Percentiles rank a stretch among this genome's conserved stretches.
These are phyloP conservation scores for Candida orba DNA, from an alignment of 805 yeast genomes.

Conservation along the genomic window DNA sequence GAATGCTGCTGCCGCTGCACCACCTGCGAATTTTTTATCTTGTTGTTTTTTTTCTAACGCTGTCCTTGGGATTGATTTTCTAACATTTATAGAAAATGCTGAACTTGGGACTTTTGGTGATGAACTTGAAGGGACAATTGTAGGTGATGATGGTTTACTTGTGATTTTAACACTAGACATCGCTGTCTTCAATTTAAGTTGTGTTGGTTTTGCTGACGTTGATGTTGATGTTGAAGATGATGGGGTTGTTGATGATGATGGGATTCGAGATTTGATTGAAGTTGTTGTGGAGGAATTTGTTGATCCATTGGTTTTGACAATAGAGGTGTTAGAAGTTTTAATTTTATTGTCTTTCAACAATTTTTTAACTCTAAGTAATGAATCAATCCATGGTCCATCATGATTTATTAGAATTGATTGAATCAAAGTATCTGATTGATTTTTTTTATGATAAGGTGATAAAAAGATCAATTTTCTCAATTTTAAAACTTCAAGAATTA, in stretches of 20 bases:
- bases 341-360: constrained; percentile 29
- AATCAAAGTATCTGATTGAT: neutral
- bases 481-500: constrained; percentile 55
- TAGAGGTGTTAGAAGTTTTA: neutral
- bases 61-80: constrained; percentile 8
- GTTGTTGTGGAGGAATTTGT: neutral
- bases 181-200: neutral
- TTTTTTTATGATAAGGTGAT: constrained; percentile 25
- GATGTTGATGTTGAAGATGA: neutral
- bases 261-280: neutral
- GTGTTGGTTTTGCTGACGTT: neutral
- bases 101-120: neutral
- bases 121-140: neutral
- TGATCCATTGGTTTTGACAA: neutral
- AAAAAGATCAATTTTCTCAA: constrained; percentile 53
- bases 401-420: constrained; percentile 29
- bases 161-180: neutral
- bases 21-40: constrained; percentile 25
- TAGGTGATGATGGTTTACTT: neutral
- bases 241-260: neutral
- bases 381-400: constrained; percentile 59
- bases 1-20: constrained; percentile 29
- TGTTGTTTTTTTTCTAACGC: constrained; percentile 15
- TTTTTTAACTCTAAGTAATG: constrained; percentile 60
- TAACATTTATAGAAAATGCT: too few relatives aligned